A percentile compares a stretch with the other conserved stretches of the same genome.
Evolutionary conservation across 1,284 basidiomycete genomes (phyloP).

Genomic region (Ustilago cynodontis): DNA sequence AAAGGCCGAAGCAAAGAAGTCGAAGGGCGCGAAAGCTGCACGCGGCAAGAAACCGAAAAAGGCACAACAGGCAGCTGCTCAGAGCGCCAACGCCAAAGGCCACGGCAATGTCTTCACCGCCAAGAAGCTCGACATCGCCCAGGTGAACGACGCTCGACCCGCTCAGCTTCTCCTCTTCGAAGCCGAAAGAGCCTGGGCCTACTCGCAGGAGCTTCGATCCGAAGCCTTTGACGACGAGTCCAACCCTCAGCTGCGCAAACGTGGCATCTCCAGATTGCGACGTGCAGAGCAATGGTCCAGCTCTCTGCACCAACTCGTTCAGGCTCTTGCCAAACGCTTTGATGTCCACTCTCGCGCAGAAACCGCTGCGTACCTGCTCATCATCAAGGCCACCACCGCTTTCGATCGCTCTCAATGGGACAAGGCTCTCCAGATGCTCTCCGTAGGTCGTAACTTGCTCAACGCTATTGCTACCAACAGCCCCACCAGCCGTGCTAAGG

Average conservation of each 20-base stretch:
- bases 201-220: constrained; percentile 82
- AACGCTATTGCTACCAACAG: constrained; percentile 79
- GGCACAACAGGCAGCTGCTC: constrained; percentile 50
- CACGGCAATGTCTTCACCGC: constrained; percentile 84
- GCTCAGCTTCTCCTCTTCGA: constrained; percentile 82
- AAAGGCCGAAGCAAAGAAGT: constrained; percentile 29
- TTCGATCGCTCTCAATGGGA: constrained; percentile 76
- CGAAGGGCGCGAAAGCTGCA: constrained; percentile 38
- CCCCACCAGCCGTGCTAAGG: constrained; percentile 87
- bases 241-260: constrained; percentile 77
- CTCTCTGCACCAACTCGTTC: constrained; percentile 80
- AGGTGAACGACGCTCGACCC: constrained; percentile 53
- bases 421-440: constrained; percentile 81
- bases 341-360: constrained; percentile 57
- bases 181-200: constrained; percentile 90
- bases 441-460: constrained; percentile 82
- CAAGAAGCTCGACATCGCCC: constrained; percentile 54
- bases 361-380: constrained; percentile 75
- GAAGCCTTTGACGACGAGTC: constrained; percentile 74
- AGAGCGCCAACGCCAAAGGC: constrained; percentile 72
- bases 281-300: constrained; percentile 86
- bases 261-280: constrained; percentile 83
- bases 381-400: constrained; percentile 73
- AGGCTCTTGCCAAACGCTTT: constrained; percentile 73
- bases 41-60: constrained; percentile 56